These are phyloP conservation scores for Adenanthera pavonina DNA, from an alignment of 306 rosid genomes.

Conservation along the genomic window DNA sequence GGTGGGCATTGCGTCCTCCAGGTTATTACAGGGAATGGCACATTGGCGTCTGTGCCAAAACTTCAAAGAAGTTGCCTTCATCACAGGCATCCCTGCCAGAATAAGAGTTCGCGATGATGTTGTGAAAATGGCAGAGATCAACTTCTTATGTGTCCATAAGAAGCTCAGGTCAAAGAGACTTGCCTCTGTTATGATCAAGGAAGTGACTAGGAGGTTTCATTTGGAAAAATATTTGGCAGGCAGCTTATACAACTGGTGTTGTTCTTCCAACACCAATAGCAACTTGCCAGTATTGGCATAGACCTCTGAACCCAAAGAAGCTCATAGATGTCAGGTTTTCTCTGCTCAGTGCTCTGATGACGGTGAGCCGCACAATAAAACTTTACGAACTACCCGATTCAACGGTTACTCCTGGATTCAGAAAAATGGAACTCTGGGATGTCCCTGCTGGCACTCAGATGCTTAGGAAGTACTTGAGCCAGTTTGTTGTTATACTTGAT, in stretches of 20 bases:
- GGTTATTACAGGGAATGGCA: slow-evolving; percentile 66
- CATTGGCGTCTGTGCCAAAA: slow-evolving; percentile 68
- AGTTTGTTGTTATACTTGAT: slow-evolving; percentile 63
- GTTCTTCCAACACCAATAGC: slow-evolving; percentile 74
- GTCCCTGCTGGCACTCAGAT: slow-evolving; percentile 66
- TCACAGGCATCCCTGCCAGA: slow-evolving; percentile 71
- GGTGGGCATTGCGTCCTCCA: slow-evolving; percentile 73
- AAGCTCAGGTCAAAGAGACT: slow-evolving; percentile 75
- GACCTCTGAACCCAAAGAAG: slow-evolving; percentile 74
- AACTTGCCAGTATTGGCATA: slow-evolving; percentile 75
- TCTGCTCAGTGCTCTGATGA: slow-evolving; percentile 73
- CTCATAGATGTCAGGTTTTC: slow-evolving; percentile 79
- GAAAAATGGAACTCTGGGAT: slow-evolving; percentile 68
- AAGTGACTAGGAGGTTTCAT: slow-evolving; percentile 72
- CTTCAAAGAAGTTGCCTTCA: slow-evolving; percentile 65
- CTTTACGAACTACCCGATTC: slow-evolving; percentile 67
- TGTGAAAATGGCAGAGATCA: slow-evolving; percentile 73
- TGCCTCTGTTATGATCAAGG: slow-evolving; percentile 78
- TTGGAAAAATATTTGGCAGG: slow-evolving; percentile 73
- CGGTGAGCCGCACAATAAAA: slow-evolving; percentile 71
- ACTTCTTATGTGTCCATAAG: slow-evolving; percentile 72
- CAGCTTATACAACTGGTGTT: slow-evolving; percentile 76
- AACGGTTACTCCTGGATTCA: slow-evolving; percentile 60
- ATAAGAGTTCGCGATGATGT: slow-evolving; percentile 52
- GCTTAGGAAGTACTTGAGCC: slow-evolving; percentile 62